A percentile compares a stretch with the other conserved stretches of the same genome.
These are phyloP conservation scores for Monascus ruber DNA, from an alignment of 2,329 filamentous ascomycete genomes.

Conservation along the genomic window DNA sequence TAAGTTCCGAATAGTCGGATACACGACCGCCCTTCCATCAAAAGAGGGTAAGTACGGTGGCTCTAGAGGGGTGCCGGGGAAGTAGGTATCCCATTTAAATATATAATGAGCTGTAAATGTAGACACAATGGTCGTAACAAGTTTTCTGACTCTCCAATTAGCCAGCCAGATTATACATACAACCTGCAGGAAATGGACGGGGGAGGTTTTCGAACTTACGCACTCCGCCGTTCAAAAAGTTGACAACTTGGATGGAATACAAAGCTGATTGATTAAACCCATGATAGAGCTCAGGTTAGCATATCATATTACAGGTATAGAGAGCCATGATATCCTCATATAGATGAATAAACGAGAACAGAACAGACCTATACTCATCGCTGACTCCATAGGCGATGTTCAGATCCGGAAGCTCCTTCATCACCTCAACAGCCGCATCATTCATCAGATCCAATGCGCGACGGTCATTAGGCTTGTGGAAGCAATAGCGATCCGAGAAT, in stretches of 20 bases:
- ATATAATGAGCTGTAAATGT: constrained; percentile 91
- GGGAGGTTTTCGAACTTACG: constrained; percentile 37
- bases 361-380: constrained; percentile 62
- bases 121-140: constrained; percentile 81
- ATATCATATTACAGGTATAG: neutral
- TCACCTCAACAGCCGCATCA: constrained; percentile 70
- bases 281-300: neutral
- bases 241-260: constrained; percentile 73
- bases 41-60: constrained; percentile 69
- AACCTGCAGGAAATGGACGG: too few species aligned
- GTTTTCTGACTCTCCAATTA: constrained; percentile 51
- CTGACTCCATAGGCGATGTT: constrained; percentile 84
- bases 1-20: constrained; percentile 70
- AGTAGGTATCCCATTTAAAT: constrained; percentile 64
- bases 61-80: constrained; percentile 58
- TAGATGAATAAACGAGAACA: neutral
- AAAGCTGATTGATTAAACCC: constrained; percentile 46
- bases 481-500: constrained; percentile 70
- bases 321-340: neutral
- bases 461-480: constrained; percentile 85
- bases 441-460: constrained; percentile 92
- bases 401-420: constrained; percentile 74
- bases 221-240: constrained; percentile 75
- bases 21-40: constrained; percentile 82
- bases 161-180: neutral